A percentile compares a stretch with the other conserved stretches of the same genome.
These are phyloP conservation scores for Aureobasidium melanogenum DNA, from an alignment of 2,329 filamentous ascomycete species.

Conservation along the genomic window DNA sequence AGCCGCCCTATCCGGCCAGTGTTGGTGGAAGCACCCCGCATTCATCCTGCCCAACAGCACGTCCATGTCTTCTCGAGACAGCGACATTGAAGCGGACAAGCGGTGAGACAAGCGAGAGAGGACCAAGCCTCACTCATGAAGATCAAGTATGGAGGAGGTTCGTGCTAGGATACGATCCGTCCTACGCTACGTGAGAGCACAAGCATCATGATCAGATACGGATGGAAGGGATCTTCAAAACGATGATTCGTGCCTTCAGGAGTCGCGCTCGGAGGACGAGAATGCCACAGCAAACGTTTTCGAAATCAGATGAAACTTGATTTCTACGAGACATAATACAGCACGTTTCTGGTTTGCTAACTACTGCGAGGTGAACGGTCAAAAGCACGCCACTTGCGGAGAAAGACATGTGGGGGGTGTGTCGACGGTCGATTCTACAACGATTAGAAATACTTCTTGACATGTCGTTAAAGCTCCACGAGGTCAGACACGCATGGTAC, in stretches of 20 bases:
- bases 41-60: background rate
- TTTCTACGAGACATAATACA: background rate
- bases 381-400: background rate
- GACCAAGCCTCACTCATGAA: background rate
- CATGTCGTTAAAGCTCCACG: background rate
- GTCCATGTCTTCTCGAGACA: background rate
- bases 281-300: background rate
- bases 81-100: background rate
- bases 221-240: no score
- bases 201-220: background rate
- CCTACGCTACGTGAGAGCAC: background rate
- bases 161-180: background rate
- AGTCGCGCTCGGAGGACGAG: background rate
- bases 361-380: background rate
- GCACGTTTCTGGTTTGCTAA: background rate
- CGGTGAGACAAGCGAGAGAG: background rate
- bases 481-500: background rate
- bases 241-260: background rate
- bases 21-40: conserved; percentile 3
- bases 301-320: background rate
- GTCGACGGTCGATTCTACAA: background rate
- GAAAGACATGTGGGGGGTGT: background rate
- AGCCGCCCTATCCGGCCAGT: background rate
- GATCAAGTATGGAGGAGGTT: conserved; percentile 3
- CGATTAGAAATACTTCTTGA: background rate